Conservation (phyloP, 2,329 filamentous ascomycete species). For the Botrytis pseudocinerea region DNA sequence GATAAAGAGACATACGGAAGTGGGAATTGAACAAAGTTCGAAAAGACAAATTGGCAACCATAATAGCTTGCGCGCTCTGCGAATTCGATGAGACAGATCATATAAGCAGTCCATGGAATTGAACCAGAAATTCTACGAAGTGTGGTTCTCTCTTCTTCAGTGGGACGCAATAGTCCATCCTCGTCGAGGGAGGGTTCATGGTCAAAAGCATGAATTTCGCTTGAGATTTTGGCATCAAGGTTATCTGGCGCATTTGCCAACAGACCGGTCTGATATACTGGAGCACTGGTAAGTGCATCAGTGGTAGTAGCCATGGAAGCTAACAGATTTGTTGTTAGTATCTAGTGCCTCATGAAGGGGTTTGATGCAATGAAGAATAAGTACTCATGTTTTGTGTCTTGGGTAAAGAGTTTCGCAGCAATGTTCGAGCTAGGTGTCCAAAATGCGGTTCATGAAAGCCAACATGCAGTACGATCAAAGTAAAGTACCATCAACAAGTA, state of each 20-base stretch:
- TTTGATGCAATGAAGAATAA: neutral
- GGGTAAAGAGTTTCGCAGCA: neutral
- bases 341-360: neutral
- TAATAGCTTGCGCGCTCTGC: conserved; percentile 80
- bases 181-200: conserved; percentile 19
- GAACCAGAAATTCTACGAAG: conserved; percentile 63
- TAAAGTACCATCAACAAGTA: neutral
- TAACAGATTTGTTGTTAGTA: neutral
- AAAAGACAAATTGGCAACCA: conserved; percentile 60
- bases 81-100: conserved; percentile 71
- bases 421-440: too few relatives aligned
- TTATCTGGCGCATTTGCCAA: conserved; percentile 13
- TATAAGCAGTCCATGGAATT: conserved; percentile 67
- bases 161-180: conserved; percentile 39
- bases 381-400: neutral
- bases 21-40: conserved; percentile 63
- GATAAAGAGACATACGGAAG: conserved; percentile 45
- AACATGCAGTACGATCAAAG: neutral
- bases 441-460: neutral
- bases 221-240: conserved; percentile 19
- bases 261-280: conserved; percentile 15
- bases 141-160: conserved; percentile 60
- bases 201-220: neutral
- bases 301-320: conserved; percentile 12
- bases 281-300: conserved; percentile 16